Percentiles rank a stretch among this genome's conserved stretches.
Conservation (phyloP, 1,284 basidiomycete species). For the Leccinum fuscescens region DNA sequence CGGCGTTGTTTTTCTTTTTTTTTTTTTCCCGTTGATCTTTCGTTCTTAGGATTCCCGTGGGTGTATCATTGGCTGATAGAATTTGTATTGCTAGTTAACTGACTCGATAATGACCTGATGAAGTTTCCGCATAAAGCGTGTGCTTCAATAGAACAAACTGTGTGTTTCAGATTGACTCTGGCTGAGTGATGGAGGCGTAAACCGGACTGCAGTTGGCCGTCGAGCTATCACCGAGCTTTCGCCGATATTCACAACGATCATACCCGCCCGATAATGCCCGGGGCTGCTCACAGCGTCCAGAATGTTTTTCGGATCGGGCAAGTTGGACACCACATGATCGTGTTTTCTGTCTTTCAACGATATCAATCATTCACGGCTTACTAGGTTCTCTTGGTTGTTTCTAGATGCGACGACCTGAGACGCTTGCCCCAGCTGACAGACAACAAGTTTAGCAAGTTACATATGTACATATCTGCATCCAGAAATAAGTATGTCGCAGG, state of each 20-base stretch:
- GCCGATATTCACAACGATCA: no score
- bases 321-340: no score
- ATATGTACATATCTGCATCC: background rate
- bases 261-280: background rate
- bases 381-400: background rate
- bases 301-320: no score
- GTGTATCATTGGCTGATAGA: constrained; percentile 30
- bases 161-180: background rate
- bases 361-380: background rate
- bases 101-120: background rate
- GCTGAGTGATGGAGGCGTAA: no score
- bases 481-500: background rate
- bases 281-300: background rate
- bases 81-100: constrained; percentile 24
- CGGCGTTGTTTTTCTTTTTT: background rate
- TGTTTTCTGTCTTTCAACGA: background rate
- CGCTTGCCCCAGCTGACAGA: background rate
- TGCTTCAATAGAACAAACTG: background rate
- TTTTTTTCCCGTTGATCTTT: background rate
- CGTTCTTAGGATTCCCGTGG: background rate
- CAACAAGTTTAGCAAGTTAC: background rate
- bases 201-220: no score
- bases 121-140: background rate
- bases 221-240: background rate
- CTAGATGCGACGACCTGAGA: background rate